Evolutionary conservation across 257 asterid genomes (phyloP), one percentile per base, ranked within the genome.

Genomic region (Dorcoceras hygrometricum): DNA sequence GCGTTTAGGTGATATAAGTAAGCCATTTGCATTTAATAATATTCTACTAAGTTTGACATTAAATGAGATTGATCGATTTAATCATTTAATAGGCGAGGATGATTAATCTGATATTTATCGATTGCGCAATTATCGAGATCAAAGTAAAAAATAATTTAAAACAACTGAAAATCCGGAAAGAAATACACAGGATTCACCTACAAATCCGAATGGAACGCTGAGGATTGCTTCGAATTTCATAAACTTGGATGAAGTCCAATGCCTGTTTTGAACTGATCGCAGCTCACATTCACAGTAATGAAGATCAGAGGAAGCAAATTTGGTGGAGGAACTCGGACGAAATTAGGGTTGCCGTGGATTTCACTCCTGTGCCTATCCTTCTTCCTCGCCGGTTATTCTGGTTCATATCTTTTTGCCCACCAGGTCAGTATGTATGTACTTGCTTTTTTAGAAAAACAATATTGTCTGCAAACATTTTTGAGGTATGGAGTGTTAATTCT

Each of bases 381-480:
- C 78, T 87, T 91, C 57, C 84, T 91, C 46, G 90, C 90, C 62
- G 97, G 98, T 27, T 89, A 89, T 63, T 83, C 86, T 59, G 96
- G 96, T 69, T 85, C 90, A 4, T 75, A 91, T 20, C 95, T 91
- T 24, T 77, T 91, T 63, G 81, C 81, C 65, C 92, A 83, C 59
- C 91, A 81, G 96, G 98, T 89, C 29, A 5, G 20, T 46, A 23
- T 11, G 31, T 39, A 48, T 57, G 22, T 18, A 28, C 23, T 6
- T 24, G 31, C 18, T 8, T 18, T 22, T n/a, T n/a, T n/a, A n/a
- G 8, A 3, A 12, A 28, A 18, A 43, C 22, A 53, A 66, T 34
- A 5, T 25, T 63, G 31, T 64, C 25, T 34, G 19, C 54, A 25
- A 43, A 16, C 27, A 2, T 27, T 50, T 66, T 18, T 36, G 36